A percentile compares a stretch with the other conserved stretches of the same genome.
Conservation (phyloP, 2,329 filamentous ascomycete genomes). For the Ascomycota sp. region DNA sequence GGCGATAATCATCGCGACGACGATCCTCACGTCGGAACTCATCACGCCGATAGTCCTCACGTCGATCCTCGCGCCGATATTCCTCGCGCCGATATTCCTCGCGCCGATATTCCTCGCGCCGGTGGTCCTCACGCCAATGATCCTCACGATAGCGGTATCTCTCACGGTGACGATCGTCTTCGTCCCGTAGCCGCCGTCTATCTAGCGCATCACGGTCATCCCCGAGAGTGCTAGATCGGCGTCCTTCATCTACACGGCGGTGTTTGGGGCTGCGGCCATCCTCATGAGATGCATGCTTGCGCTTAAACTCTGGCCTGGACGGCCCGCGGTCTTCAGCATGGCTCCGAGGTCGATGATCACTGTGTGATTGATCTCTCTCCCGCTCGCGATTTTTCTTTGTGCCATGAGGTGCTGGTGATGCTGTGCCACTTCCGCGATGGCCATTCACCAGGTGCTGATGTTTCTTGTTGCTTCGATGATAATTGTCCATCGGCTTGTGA, state of each 20-base stretch:
- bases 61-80: slow-evolving; percentile 10
- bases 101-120: slow-evolving; percentile 11
- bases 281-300: slow-evolving; percentile 33
- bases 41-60: slow-evolving; percentile 11
- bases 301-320: slow-evolving; percentile 32
- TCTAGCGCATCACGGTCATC: slow-evolving; percentile 16
- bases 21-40: slow-evolving; percentile 7
- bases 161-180: slow-evolving; percentile 9
- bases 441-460: slow-evolving; percentile 27
- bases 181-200: slow-evolving; percentile 6
- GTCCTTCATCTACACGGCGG: slow-evolving; percentile 18
- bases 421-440: slow-evolving; percentile 39
- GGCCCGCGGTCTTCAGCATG: slow-evolving; percentile 27
- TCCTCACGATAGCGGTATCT: slow-evolving; percentile 15
- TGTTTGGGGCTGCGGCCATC: slow-evolving; percentile 21
- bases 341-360: slow-evolving; percentile 27
- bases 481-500: slow-evolving; percentile 68
- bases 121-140: slow-evolving; percentile 8
- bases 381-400: slow-evolving; percentile 23
- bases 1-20: slow-evolving; percentile 7
- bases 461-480: slow-evolving; percentile 88
- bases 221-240: slow-evolving; percentile 15
- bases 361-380: slow-evolving; percentile 22
- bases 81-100: slow-evolving; percentile 10
- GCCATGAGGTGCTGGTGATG: slow-evolving; percentile 42